Conservation (phyloP, 1,284 basidiomycete species). For the Ganoderma lucidum region DNA sequence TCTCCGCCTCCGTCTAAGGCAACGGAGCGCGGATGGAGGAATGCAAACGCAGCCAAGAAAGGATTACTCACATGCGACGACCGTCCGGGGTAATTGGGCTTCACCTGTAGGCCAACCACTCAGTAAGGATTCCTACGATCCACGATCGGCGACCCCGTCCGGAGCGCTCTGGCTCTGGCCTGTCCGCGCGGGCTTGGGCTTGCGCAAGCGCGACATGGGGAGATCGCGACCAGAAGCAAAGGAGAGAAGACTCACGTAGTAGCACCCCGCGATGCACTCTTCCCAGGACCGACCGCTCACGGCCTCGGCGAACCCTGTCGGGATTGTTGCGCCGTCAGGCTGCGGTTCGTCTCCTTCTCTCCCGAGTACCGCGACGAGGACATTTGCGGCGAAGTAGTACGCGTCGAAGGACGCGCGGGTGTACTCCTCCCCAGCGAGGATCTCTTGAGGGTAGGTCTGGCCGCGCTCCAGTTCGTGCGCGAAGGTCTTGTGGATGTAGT, state of each 20-base stretch:
- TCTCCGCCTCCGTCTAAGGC: slow-evolving; percentile 6
- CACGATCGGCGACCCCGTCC: slow-evolving; percentile 24
- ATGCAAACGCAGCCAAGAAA: neutral
- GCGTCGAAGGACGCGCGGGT: slow-evolving; percentile 64
- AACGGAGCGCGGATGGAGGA: neutral
- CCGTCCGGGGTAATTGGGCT: slow-evolving; percentile 93
- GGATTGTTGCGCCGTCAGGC: slow-evolving; percentile 42
- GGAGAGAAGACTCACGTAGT: slow-evolving; percentile 66
- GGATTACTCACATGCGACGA: slow-evolving; percentile 81
- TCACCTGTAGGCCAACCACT: slow-evolving; percentile 57
- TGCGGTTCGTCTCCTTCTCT: slow-evolving; percentile 32
- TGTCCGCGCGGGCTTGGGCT: no score
- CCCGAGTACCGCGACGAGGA: slow-evolving; percentile 71
- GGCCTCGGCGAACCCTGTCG: slow-evolving; percentile 52
- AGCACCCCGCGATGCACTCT: slow-evolving; percentile 79
- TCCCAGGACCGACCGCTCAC: slow-evolving; percentile 65
- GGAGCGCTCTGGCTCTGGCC: slow-evolving; percentile 4
- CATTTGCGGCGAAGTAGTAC: slow-evolving; percentile 82
- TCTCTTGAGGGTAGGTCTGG: slow-evolving; percentile 85
- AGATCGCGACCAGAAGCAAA: slow-evolving; percentile 4
- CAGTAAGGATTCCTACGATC: slow-evolving; percentile 7
- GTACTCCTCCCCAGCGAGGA: slow-evolving; percentile 48
- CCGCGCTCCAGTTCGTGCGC: slow-evolving; percentile 81
- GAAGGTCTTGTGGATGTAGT: slow-evolving; percentile 72
- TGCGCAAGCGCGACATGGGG: neutral